Conservation (phyloP, 148 eudicot genomes). For the Beta vulgaris region DNA sequence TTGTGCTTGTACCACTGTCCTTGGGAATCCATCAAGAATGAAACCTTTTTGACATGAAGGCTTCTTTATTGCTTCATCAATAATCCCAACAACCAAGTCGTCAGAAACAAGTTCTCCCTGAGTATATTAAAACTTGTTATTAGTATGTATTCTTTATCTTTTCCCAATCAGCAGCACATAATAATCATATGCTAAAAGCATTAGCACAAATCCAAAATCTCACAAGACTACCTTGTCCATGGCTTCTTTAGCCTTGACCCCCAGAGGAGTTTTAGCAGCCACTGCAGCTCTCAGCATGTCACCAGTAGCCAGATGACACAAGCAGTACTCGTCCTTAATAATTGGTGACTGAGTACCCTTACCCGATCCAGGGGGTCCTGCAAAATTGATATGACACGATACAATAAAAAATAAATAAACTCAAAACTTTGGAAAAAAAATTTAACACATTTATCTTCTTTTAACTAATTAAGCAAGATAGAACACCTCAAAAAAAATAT, state of each 20-base stretch:
- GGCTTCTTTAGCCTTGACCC: constrained; percentile 92
- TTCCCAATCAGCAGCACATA: not conserved
- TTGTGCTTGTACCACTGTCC: constrained; percentile 86
- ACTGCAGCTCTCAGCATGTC: constrained; percentile 99
- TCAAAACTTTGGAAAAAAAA: not conserved
- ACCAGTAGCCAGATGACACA: constrained; percentile 96
- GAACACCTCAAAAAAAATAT: not conserved
- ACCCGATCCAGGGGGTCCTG: constrained; percentile 98
- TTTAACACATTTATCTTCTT: not conserved
- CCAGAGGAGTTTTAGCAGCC: constrained; percentile 88
- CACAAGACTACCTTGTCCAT: constrained; percentile 67
- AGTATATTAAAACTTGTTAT: constrained; percentile 11
- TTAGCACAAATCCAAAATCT: not conserved
- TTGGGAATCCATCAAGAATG: constrained; percentile 96
- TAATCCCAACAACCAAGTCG: constrained; percentile 90
- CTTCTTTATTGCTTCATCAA: constrained; percentile 87
- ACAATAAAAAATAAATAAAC: not conserved
- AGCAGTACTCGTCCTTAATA: constrained; percentile 89
- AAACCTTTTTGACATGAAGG: constrained; percentile 96
- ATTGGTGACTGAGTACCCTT: constrained; percentile 98
- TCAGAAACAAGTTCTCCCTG: constrained; percentile 90
- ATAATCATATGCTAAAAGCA: not conserved
- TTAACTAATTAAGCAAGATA: not conserved
- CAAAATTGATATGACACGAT: not conserved
- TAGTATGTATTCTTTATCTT: not conserved